These are phyloP conservation scores for Pseudogymnoascus sp. DNA, from an alignment of 2,329 filamentous ascomycete genomes.

Conservation along the genomic window DNA sequence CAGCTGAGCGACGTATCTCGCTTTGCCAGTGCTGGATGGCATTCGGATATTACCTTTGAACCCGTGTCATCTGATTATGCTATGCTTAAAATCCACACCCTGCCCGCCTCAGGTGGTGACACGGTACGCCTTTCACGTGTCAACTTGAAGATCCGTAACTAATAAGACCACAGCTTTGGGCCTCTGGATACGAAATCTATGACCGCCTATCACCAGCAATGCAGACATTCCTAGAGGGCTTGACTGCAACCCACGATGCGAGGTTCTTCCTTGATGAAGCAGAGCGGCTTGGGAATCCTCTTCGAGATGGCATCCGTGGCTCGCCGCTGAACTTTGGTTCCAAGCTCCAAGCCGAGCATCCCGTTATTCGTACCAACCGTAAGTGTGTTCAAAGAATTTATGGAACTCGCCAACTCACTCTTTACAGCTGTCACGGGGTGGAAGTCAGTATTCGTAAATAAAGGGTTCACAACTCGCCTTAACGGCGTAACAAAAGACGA, in stretches of 20 bases:
- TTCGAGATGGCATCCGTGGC: conserved; percentile 38
- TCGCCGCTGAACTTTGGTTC: conserved; percentile 51
- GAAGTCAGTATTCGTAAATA: conserved; percentile 42
- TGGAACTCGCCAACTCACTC: not conserved
- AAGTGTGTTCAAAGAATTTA: conserved; percentile 15
- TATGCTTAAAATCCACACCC: conserved; percentile 43
- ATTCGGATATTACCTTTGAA: conserved; percentile 50
- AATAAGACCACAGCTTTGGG: conserved; percentile 34
- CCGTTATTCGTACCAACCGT: conserved; percentile 53
- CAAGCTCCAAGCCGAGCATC: conserved; percentile 37
- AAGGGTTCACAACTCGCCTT: conserved; percentile 47
- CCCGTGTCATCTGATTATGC: conserved; percentile 48
- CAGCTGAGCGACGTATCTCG: conserved; percentile 44
- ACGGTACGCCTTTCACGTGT: conserved; percentile 18
- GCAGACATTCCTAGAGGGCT: conserved; percentile 40
- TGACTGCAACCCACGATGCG: conserved; percentile 45
- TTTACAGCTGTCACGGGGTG: conserved; percentile 45
- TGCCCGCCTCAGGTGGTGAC: conserved; percentile 43
- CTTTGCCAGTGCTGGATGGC: conserved; percentile 43
- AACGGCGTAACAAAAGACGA: conserved; percentile 50
- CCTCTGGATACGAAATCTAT: conserved; percentile 47
- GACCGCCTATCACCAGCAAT: conserved; percentile 46
- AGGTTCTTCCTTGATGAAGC: conserved; percentile 47
- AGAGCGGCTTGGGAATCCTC: conserved; percentile 35
- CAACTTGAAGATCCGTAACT: conserved; percentile 10